Base-by-base conservation (phyloP, 2,329 filamentous ascomycete species). In the Botrytis byssoidea region DNA sequence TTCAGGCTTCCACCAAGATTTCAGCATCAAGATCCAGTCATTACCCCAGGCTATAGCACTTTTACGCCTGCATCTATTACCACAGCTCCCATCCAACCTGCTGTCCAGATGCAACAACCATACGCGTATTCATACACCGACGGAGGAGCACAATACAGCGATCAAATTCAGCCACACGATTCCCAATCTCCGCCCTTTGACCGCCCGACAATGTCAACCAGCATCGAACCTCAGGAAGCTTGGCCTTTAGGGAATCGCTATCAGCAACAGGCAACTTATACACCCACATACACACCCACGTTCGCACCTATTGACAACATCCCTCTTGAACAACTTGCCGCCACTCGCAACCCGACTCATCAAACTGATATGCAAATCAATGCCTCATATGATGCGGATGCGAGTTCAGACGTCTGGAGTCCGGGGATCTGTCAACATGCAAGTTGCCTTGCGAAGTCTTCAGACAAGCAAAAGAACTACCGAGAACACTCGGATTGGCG, bases 341-440 rank as follows among this genome's bases (percentile, higher is more conserved):
- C 12, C 12, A 55, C 5, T n/a, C 48, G 0, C 1, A 16, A 0
- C 48, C 12, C 48, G 25, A 12, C 3, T 16, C 5, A 16, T n/a
- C 48, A n/a, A 55, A 6, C 48, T 16, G 16, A 12, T 55, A n/a
- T 12, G 25, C 48, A 55, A 3, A 55, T 55, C 12, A n/a, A 55
- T n/a, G 2, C 25, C 6, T 55, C 4, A 4, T n/a, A n/a, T 55
- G 25, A n/a, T 55, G 1, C 25, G 4, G 25, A 55, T n/a, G 48
- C 25, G 12, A n/a, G 25, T 55, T 25, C 48, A 16, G 12, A n/a
- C 25, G 5, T 55, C 22, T 55, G 48, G 48, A n/a, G 48, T 25
- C 48, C 48, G 48, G 48, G 48, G 7, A 0, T 55, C 25, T 55
- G 48, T 55, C 25, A 1, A 16, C 48, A 55, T n/a, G 12, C 25